Base-by-base conservation (phyloP, 176 grass and related monocot genomes). In the Juncus effusus region DNA sequence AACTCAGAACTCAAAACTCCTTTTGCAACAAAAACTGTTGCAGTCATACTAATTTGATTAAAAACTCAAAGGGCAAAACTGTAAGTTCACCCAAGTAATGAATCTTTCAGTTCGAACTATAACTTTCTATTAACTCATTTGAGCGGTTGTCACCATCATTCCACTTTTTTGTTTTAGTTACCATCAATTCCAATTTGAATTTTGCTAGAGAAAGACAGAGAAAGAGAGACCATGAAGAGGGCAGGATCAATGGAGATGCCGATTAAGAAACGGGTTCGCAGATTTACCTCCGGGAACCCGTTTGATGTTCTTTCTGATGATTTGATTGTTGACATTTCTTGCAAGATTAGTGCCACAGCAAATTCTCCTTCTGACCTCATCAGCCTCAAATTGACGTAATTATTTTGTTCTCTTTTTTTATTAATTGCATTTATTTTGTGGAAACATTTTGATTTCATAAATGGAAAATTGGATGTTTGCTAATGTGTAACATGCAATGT, bases 291-390 rank as follows among this genome's bases (percentile, higher is more conserved):
- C 19, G 19, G 19, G 19, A 67, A 11, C 42, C 38, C 67, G 40
- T 91, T 96, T 13, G 82, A 91, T 5, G 76, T 61, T 28, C 77
- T 96, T 13, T 77, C 87, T 1, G 85, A 91, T 51, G 93, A 96
- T 45, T 67, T 91, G 4, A 70, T 96, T 51, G 42, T 91, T 15
- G 74, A 67, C 3, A 82, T 96, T 4, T 77, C 91, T 3, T 74
- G 62, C 47, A 75, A 81, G 40, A 79, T 96, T 0, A 84, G 82
- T 9, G 42, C 85, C 36, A 79, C 93, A 10, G 85, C 88, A 3
- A 13, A 44, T 6, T 70, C 70, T 4, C 82, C 85, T 10, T 78
- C 66, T 16, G 88, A 91, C 59, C 79, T 96, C 73, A 76, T 84
- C 70, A 77, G 76, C 59, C 35, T 79, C 74, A 40, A 77, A 56